Evolutionary conservation across 176 grass and related monocot species (phyloP).

Genomic region (Aegilops sharonensis): DNA sequence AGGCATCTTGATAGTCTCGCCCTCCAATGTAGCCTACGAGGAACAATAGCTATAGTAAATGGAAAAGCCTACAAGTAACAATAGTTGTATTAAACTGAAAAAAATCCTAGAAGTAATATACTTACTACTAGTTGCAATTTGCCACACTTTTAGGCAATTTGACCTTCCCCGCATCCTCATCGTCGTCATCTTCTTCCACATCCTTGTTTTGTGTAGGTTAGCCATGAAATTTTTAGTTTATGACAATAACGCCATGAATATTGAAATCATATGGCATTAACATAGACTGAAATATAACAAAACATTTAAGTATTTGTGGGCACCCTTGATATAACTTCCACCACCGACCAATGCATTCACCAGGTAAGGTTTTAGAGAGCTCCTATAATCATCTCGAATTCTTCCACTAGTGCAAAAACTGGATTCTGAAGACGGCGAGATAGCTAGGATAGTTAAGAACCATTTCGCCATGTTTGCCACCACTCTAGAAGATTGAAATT

Average conservation of each 20-base stretch:
- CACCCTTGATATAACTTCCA: neutral
- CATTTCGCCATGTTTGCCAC: too few relatives aligned
- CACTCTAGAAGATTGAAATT: too few relatives aligned
- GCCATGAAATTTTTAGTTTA: neutral
- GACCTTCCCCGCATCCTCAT: neutral
- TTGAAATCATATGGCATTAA: neutral
- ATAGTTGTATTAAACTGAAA: neutral
- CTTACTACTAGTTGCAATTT: neutral
- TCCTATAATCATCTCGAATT: neutral
- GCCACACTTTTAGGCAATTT: neutral
- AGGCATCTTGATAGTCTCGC: too few relatives aligned
- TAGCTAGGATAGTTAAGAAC: too few relatives aligned
- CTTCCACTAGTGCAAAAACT: too few relatives aligned
- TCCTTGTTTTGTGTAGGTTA: neutral
- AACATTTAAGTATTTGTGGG: neutral
- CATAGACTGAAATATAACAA: neutral
- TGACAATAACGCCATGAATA: neutral
- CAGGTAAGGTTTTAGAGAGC: neutral
- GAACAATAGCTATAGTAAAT: too few relatives aligned
- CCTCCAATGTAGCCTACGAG: too few relatives aligned
- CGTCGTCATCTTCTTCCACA: neutral
- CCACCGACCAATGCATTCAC: neutral
- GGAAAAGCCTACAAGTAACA: neutral
- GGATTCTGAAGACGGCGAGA: too few relatives aligned
- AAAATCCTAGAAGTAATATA: neutral